Percentiles rank a stretch among this genome's conserved stretches.
Conservation (phyloP, 139 green algal genomes). For the Mesotaenium endlicherianum region DNA sequence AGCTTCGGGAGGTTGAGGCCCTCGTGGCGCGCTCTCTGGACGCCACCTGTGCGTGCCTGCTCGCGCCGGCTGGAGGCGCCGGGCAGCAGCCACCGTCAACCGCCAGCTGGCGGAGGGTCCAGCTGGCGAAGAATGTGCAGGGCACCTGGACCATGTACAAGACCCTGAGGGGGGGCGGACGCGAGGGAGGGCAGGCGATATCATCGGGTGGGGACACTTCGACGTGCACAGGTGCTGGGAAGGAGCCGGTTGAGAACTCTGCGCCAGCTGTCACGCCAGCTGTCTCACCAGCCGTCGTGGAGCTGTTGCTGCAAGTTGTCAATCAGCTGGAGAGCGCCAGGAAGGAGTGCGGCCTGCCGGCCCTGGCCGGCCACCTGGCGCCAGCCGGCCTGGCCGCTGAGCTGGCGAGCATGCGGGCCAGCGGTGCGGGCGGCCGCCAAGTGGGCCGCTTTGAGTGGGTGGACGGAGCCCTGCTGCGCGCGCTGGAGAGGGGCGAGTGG, state of each 20-base stretch:
- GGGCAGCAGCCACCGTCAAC: background rate
- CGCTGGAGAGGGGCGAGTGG: conserved; percentile 83
- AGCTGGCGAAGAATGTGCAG: background rate
- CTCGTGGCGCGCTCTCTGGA: conserved; percentile 33
- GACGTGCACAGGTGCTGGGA: background rate
- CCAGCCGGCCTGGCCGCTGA: too few relatives aligned
- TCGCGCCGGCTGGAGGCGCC: background rate
- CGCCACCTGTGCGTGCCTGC: conserved; percentile 48
- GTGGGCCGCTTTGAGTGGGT: conserved; percentile 95
- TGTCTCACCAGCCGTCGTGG: background rate
- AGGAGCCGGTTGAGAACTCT: too few relatives aligned
- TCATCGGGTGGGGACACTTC: background rate
- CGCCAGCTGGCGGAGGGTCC: too few relatives aligned
- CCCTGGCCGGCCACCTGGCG: background rate
- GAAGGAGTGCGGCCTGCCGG: background rate
- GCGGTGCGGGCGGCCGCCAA: background rate
- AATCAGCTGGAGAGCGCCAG: background rate
- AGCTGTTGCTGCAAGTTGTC: background rate
- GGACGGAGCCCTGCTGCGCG: conserved; percentile 82
- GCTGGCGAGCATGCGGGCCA: background rate
- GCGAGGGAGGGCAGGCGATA: too few relatives aligned
- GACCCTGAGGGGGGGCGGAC: background rate
- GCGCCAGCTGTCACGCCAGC: background rate
- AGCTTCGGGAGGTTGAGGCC: conserved; percentile 42
- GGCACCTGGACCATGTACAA: background rate